These are phyloP conservation scores for Pseudocercospora fijiensis DNA, from an alignment of 2,329 filamentous ascomycete species.

Conservation along the genomic window DNA sequence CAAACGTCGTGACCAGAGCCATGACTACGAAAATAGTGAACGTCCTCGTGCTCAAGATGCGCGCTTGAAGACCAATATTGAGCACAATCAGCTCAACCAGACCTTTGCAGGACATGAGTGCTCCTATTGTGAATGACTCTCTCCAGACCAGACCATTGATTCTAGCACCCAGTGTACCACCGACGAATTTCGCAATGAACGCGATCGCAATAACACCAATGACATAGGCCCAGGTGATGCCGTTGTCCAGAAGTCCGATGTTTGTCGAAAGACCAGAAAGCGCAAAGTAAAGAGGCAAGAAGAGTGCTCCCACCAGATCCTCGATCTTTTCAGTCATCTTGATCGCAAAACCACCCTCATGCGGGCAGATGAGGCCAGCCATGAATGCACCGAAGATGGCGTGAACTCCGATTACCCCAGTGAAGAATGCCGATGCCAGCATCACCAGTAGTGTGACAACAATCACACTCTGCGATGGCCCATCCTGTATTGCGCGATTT, in stretches of 20 bases:
- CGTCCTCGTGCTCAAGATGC: constrained; percentile 69
- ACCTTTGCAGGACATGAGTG: constrained; percentile 95
- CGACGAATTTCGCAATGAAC: constrained; percentile 80
- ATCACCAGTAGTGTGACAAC: constrained; percentile 77
- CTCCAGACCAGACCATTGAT: constrained; percentile 80
- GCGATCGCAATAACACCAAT: constrained; percentile 78
- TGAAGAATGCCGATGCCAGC: constrained; percentile 80
- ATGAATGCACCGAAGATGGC: constrained; percentile 93
- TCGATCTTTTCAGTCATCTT: constrained; percentile 92
- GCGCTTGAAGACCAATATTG: constrained; percentile 20
- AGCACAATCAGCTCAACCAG: constrained; percentile 76
- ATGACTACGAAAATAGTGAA: constrained; percentile 96
- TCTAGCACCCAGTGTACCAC: constrained; percentile 75
- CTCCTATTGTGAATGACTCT: constrained; percentile 83
- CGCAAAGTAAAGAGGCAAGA: constrained; percentile 90
- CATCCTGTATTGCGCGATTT: constrained; percentile 78
- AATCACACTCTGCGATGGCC: constrained; percentile 81
- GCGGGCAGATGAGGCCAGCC: constrained; percentile 83
- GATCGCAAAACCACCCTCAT: constrained; percentile 85
- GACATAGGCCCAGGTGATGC: constrained; percentile 86
- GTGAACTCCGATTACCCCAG: constrained; percentile 86
- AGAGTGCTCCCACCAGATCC: constrained; percentile 79
- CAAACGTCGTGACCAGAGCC: constrained; percentile 82
- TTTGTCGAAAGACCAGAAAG: constrained; percentile 87
- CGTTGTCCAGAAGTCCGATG: constrained; percentile 76